Percentiles rank a stretch among this genome's conserved stretches.
Evolutionary conservation across 2,329 filamentous ascomycete genomes (phyloP).

Genomic region (Trichoderma harzianum): DNA sequence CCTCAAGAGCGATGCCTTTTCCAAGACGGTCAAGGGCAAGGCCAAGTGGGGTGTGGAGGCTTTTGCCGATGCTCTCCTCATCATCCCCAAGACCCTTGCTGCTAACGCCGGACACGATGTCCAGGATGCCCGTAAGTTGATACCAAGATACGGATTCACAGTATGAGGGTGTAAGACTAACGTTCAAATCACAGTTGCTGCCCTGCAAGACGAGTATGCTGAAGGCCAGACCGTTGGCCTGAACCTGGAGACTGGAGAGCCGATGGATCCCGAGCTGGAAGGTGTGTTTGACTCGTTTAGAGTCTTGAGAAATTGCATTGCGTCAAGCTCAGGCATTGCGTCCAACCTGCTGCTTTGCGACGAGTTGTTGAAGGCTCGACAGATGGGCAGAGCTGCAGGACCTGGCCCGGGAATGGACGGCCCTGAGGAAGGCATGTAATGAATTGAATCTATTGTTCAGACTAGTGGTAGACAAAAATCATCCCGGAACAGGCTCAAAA

Average conservation of each 20-base stretch:
- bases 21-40: conserved; percentile 93
- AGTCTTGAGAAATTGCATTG: conserved; percentile 87
- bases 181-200: conserved; percentile 59
- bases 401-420: conserved; percentile 65
- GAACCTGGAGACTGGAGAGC: conserved; percentile 79
- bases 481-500: conserved; percentile 23
- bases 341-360: conserved; percentile 94
- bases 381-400: conserved; percentile 73
- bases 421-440: conserved; percentile 50
- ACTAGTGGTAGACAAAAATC: conserved; percentile 38
- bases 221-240: conserved; percentile 86
- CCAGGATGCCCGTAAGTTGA: conserved; percentile 79
- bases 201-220: conserved; percentile 77
- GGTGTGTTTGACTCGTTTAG: conserved; percentile 96
- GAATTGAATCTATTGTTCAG: conserved; percentile 34
- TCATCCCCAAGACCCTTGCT: conserved; percentile 96
- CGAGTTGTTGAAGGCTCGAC: conserved; percentile 93
- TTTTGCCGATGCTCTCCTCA: conserved; percentile 88
- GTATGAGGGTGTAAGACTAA: conserved; percentile 20
- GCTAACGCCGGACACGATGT: conserved; percentile 96
- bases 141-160: not conserved
- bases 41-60: conserved; percentile 93
- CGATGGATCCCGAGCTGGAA: conserved; percentile 91
- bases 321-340: conserved; percentile 91
- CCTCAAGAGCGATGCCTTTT: conserved; percentile 80